Conservation (phyloP, 805 yeast genomes). For the Kodamaea nitidulidarum region DNA sequence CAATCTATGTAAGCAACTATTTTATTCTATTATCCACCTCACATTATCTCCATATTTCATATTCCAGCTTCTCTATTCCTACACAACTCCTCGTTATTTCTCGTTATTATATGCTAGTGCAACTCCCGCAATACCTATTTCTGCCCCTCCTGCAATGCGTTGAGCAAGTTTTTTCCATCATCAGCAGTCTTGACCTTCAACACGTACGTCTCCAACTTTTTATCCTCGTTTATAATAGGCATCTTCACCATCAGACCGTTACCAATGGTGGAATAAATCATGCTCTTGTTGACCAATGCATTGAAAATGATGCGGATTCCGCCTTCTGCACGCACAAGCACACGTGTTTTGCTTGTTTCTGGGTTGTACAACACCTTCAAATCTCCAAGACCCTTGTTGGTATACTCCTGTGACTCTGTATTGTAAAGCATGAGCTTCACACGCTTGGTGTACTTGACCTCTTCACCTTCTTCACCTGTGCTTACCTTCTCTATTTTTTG, state of each 20-base stretch:
- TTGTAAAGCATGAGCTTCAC: conserved; percentile 66
- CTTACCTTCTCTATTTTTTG: conserved; percentile 45
- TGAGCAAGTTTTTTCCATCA: conserved; percentile 55
- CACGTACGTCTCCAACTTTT: conserved; percentile 60
- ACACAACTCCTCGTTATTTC: too few species aligned
- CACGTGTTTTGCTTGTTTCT: conserved; percentile 59
- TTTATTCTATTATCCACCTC: too few species aligned
- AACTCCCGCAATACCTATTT: too few species aligned
- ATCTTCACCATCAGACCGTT: conserved; percentile 64
- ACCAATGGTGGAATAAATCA: conserved; percentile 59
- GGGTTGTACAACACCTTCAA: conserved; percentile 65
- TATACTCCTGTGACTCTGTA: conserved; percentile 49
- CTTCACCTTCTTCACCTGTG: conserved; percentile 88
- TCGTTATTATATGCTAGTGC: too few species aligned
- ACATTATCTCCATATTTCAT: too few species aligned
- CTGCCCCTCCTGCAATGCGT: conserved; percentile 27
- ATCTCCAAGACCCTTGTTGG: conserved; percentile 75
- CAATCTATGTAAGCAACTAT: too few species aligned
- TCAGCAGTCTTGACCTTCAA: conserved; percentile 72
- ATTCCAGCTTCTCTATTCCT: too few species aligned
- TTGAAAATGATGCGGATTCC: conserved; percentile 76
- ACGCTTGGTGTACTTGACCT: conserved; percentile 55
- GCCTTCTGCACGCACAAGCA: conserved; percentile 85
- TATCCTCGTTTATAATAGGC: conserved; percentile 55
- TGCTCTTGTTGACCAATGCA: conserved; percentile 50